Base-by-base conservation (phyloP, 352 stramenopile genomes). In the Phytophthora uliginosa region DNA sequence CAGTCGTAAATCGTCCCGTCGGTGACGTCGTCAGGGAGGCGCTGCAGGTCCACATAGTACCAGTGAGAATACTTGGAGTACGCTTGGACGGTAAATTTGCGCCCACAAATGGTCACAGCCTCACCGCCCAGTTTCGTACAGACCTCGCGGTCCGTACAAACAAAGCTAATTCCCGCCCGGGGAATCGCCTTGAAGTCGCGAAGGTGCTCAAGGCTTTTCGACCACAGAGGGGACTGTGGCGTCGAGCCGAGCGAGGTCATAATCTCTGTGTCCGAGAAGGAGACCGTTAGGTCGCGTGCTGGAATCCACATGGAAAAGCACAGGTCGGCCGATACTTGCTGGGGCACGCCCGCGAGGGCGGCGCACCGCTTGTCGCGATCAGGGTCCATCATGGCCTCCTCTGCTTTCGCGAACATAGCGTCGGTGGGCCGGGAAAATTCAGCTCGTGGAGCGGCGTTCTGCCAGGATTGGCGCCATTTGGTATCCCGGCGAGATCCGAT, bases 291-390 rank as follows among this genome's bases (percentile, higher is more conserved):
- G 36, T 70, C 20, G 2, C 18, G 2, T 36, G 61, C 60, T 1
- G 54, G 68, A 24, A 74, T 75, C 60, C 68, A 74, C 59, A 66
- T 64, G 5, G 38, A 9, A 22, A 62, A 40, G 12, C 52, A 65
- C 0, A 64, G 24, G 3, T 74, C 66, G 1, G 6, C n/a, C 2
- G 40, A 45, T 0, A 74, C 66, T 17, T 52, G 59, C 15, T 63
- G 52, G 18, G 59, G 59, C 3, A 59, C 54, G 2, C 54, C 66
- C 13, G 24, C 22, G 1, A 74, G 54, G 12, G 59, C 59, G 8
- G 66, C 66, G 9, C 10, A 58, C 26, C 53, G 34, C 17, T 54
- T 63, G 24, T 74, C 59, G 8, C 47, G 17, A 0, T 59, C 36
- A 0, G 52, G 53, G n/a, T 69, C 59, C 2, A 69, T 15, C 8